Conservation (phyloP, 2,329 filamentous ascomycete genomes). For the Aspergillus transmontanensis region DNA sequence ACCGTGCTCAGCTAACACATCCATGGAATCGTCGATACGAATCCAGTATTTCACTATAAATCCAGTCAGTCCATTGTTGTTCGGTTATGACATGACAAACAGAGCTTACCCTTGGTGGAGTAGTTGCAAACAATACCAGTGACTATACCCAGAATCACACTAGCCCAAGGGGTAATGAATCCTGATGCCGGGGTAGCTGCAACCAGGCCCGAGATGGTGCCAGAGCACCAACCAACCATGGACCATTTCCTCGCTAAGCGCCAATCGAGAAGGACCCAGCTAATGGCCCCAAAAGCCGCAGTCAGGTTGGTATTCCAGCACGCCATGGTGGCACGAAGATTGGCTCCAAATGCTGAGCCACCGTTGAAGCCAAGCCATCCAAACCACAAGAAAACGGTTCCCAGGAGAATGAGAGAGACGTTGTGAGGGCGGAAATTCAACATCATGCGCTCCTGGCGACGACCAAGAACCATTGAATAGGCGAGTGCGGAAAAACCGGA, state of each 20-base stretch:
- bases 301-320: slow-evolving; percentile 98
- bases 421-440: slow-evolving; percentile 99
- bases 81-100: slow-evolving; percentile 21
- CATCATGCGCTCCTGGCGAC: slow-evolving; percentile 99
- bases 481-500: slow-evolving; percentile 92
- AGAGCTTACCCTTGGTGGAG: slow-evolving; percentile 76
- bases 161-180: slow-evolving; percentile 71
- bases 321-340: slow-evolving; percentile 90
- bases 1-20: slow-evolving; percentile 89
- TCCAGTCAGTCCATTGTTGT: slow-evolving; percentile 9
- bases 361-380: slow-evolving; percentile 99
- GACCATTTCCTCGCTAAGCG: slow-evolving; percentile 93
- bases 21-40: slow-evolving; percentile 82
- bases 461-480: slow-evolving; percentile 93
- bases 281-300: slow-evolving; percentile 86
- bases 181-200: slow-evolving; percentile 84
- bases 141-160: slow-evolving; percentile 61
- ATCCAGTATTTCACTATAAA: slow-evolving; percentile 69
- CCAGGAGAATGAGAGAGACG: slow-evolving; percentile 93
- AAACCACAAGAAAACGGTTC: slow-evolving; percentile 95
- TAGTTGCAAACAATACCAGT: slow-evolving; percentile 77
- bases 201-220: slow-evolving; percentile 82
- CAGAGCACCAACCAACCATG: slow-evolving; percentile 90
- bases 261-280: slow-evolving; percentile 96
- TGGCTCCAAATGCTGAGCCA: slow-evolving; percentile 89